Conservation (phyloP, 192 early-diverging fungal genomes). For the Coemansia sp. region DNA sequence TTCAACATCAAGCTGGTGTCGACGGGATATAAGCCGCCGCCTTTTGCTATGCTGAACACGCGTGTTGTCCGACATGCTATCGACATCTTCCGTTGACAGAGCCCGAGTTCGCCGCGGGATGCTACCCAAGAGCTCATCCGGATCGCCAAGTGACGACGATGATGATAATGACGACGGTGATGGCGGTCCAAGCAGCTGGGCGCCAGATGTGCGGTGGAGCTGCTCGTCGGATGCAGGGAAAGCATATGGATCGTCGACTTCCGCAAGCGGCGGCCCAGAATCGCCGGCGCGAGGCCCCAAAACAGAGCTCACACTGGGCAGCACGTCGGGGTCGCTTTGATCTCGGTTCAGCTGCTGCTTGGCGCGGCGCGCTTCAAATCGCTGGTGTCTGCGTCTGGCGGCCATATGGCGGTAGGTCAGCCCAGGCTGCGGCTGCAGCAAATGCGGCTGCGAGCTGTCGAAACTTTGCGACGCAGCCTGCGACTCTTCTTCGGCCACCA, state of each 20-base stretch:
- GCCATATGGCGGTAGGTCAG: constrained; percentile 31
- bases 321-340: background rate
- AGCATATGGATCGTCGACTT: constrained; percentile 1
- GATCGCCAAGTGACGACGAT: background rate
- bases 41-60: background rate
- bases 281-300: background rate
- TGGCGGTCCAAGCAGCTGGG: background rate
- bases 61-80: background rate
- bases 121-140: background rate
- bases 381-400: constrained; percentile 8
- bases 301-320: constrained; percentile 11
- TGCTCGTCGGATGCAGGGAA: constrained; percentile 1
- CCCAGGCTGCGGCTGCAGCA: constrained; percentile 5
- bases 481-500: constrained; percentile 6
- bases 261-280: background rate
- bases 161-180: too few relatives aligned
- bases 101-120: background rate
- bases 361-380: background rate
- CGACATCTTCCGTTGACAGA: background rate
- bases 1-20: background rate
- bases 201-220: background rate
- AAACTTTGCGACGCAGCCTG: constrained; percentile 1
- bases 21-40: constrained; percentile 3
- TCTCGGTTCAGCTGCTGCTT: background rate
- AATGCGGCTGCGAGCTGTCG: background rate